Evolutionary conservation across 345 rosid genomes (phyloP).

Genomic region (Melastoma malabathricum): DNA sequence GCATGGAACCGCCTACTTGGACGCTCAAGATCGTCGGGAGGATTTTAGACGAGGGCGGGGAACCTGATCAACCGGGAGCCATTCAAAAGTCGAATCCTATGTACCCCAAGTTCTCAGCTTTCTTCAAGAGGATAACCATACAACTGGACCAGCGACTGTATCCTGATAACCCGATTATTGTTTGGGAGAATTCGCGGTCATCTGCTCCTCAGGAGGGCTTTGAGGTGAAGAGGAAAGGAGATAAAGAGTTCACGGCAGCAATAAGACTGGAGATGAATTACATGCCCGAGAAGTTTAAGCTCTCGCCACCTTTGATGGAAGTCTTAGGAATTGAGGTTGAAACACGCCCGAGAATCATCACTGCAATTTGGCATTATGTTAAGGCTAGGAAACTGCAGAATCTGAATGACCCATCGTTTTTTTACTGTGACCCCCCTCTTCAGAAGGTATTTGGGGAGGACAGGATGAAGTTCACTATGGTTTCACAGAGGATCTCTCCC

Average conservation of each 20-base stretch:
- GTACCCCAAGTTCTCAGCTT: constrained; percentile 77
- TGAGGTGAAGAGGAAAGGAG: constrained; percentile 96
- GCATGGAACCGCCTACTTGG: constrained; percentile 89
- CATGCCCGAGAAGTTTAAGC: constrained; percentile 86
- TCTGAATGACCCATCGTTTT: constrained; percentile 75
- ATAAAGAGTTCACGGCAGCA: constrained; percentile 66
- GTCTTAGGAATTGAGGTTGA: constrained; percentile 96
- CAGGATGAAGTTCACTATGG: constrained; percentile 68
- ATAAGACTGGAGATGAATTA: constrained; percentile 87
- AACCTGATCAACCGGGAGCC: constrained; percentile 79
- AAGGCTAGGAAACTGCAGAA: constrained; percentile 93
- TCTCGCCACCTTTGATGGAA: constrained; percentile 77
- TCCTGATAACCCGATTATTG: constrained; percentile 72
- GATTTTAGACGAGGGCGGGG: constrained; percentile 88
- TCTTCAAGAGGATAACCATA: constrained; percentile 83
- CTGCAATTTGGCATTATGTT: constrained; percentile 97
- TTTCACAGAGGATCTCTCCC: constrained; percentile 75
- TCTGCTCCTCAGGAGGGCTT: constrained; percentile 92
- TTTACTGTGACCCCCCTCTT: constrained; percentile 76
- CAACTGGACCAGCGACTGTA: constrained; percentile 82
- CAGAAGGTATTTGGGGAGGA: constrained; percentile 89
- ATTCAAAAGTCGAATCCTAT: constrained; percentile 58
- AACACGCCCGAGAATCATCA: constrained; percentile 89
- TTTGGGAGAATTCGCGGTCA: constrained; percentile 91
- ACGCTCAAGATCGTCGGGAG: constrained; percentile 87